Evolutionary conservation across 23 red algal genomes (phyloP), one percentile per base, ranked within the genome.

Genomic region (Porphyridium purpureum): DNA sequence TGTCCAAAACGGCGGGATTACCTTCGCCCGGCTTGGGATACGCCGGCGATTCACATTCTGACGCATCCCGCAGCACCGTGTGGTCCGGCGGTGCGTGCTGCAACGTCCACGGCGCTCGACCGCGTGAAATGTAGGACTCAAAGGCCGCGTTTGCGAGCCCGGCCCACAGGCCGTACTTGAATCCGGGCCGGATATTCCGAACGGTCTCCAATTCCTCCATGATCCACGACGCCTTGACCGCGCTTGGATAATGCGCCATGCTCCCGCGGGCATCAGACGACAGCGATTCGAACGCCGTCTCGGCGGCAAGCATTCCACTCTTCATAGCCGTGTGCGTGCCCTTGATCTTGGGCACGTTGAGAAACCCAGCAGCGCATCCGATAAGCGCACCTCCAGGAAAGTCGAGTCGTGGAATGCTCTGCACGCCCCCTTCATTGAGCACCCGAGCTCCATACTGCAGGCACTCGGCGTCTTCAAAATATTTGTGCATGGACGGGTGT

Each of bases 291-390:
- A 84, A 70, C 30, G 67, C 70, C 6, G 64, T 46, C 30, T 94
- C 88, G 30, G 88, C 88, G 1, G 88, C 88, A 11, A 94, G 47
- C 78, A 94, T 84, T 25, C 88, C 88, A 56, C 79, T 85, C 47
- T 94, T 94, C 70, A 80, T 75, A 28, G 88, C 88, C 44, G 88
- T 94, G 47, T 94, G 88, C 21, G 88, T 94, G 31, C 88, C 88
- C 47, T 94, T 94, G 27, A 94, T 83, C 55, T 94, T 94, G 9
- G 88, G 88, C n/a, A 94, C 88, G 42, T 94, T 94, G 27, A 94
- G 30, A 66, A 94, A 94, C n/a, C 88, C 88, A 2, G 88, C 88
- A 1, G 63, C 59, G 30, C 88, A 94, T 8, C 88, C 88, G 58
- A 94, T 67, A 21, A 94, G 52, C 4, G 69, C 88, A 2, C 88